phyloP scores from a whole-genome alignment of 139 green algal genomes.

The Bryopsis sp. region DNA sequence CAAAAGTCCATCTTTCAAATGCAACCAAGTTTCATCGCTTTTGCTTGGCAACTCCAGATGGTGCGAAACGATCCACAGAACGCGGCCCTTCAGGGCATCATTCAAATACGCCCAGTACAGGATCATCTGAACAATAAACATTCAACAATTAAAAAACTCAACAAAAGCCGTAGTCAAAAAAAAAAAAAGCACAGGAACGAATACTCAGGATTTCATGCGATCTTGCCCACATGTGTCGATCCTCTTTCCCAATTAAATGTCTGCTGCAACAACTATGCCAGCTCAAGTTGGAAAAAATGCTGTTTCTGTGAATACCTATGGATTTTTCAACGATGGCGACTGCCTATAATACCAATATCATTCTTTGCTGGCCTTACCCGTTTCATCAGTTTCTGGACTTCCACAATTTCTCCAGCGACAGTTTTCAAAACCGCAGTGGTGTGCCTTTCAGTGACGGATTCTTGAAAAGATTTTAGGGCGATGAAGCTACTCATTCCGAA shows the following conservation, averaged over 20 bases:
- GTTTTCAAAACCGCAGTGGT: not conserved
- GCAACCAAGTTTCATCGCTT: conserved; percentile 1
- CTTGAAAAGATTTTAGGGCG: not conserved
- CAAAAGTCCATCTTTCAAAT: not conserved
- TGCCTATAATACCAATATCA: not conserved
- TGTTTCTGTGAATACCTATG: not conserved
- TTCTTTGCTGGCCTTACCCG: conserved; percentile 7
- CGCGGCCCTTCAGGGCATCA: conserved; percentile 1
- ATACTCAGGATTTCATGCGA: not conserved
- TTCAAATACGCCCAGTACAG: conserved; percentile 18
- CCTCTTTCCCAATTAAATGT: not conserved
- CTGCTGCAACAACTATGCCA: not conserved
- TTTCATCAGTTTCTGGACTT: conserved; percentile 20
- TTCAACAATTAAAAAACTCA: not conserved
- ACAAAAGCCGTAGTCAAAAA: too few relatives aligned
- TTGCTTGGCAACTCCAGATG: conserved; percentile 12
- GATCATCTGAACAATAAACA: conserved; percentile 15
- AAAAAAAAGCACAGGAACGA: too few relatives aligned
- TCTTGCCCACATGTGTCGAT: not conserved
- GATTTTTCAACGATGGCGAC: not conserved
- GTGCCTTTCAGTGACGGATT: not conserved
- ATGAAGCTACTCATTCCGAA: not conserved
- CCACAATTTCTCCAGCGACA: conserved; percentile 5
- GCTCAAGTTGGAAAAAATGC: not conserved
- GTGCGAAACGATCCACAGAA: conserved; percentile 15